Evolutionary conservation across 78 protist genomes (phyloP).

Genomic region (slime mould (Dictyostelium discoideum)): DNA sequence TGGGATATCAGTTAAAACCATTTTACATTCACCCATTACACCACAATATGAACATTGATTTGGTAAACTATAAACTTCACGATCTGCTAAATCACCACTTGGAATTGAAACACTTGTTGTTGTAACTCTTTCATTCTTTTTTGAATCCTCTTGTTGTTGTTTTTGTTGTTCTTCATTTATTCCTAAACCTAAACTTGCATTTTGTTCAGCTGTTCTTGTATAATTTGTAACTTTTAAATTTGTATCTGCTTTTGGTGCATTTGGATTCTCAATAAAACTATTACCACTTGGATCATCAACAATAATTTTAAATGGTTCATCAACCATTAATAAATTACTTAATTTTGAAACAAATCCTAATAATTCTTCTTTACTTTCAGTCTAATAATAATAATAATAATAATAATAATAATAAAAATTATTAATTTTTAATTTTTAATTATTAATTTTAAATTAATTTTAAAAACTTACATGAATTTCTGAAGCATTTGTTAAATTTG

Average conservation of each 20-base stretch:
- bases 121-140: not conserved
- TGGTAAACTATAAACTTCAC: conserved; percentile 32
- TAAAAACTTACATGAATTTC: not conserved
- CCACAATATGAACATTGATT: conserved; percentile 60
- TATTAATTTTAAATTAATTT: too few species aligned
- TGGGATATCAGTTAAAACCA: conserved; percentile 90
- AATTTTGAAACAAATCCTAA: conserved; percentile 65
- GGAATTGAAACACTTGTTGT: not conserved
- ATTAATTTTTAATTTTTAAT: not conserved
- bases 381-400: not conserved
- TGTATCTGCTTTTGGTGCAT: conserved; percentile 76
- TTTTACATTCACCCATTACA: conserved; percentile 30
- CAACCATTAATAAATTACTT: conserved; percentile 1
- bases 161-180: not conserved
- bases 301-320: conserved; percentile 84
- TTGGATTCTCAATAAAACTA: conserved; percentile 87
- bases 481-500: conserved; percentile 27
- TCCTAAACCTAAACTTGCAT: conserved; percentile 65
- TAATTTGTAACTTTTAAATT: conserved; percentile 46
- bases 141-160: not conserved
- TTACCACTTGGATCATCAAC: conserved; percentile 94
- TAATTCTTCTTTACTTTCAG: conserved; percentile 72
- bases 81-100: not conserved
- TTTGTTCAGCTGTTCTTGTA: conserved; percentile 79
- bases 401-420: not conserved